Evolutionary conservation across 2,329 filamentous ascomycete genomes (phyloP), one percentile per base, ranked within the genome.

Genomic region (Monosporascus sp.): DNA sequence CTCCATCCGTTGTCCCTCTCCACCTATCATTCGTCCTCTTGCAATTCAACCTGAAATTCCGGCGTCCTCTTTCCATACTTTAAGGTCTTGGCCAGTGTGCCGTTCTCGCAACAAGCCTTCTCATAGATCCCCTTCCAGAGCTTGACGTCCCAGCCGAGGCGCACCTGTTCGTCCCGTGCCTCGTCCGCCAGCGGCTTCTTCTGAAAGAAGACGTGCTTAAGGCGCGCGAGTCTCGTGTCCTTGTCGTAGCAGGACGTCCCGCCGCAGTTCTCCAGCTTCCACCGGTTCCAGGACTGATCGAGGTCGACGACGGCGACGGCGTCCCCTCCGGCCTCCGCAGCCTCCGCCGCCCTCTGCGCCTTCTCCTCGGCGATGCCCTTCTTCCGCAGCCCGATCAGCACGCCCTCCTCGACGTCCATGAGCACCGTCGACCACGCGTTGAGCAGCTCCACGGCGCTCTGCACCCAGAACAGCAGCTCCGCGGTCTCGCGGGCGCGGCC

Each of bases 231-330:
- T 14, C 5, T 3, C 6, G 38, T 22, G 14, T 39, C 22, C 11
- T 9, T 35, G 20, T 52, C 51, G 45, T 54, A 65, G 50, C 62
- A 64, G 24, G 55, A 56, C 20, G 62, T 63, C 9, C 44, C 54
- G 25, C 60, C 60, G 47, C 62, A 65, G 49, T 64, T 64, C 14
- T 57, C 48, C 1, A 9, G 1, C 53, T 62, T 64, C 62, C 62
- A 64, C 36, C n/a, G 31, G 2, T 50, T 36, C 59, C 59, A 65
- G 14, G 50, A 59, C 2, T 5, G 15, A 4, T 56, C 47, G 15
- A 46, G 36, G 27, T 51, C 37, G 25, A 24, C 9, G 5, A 3
- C 39, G 11, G 39, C 22, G 39, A 9, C 39, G 22, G 22, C 39
- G 11, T 20, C 18, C 9, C 22, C 9, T 14, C 22, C 39, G 18